Conservation (phyloP, 768 basidiomycete genomes). For the Amyloporia xantha region DNA sequence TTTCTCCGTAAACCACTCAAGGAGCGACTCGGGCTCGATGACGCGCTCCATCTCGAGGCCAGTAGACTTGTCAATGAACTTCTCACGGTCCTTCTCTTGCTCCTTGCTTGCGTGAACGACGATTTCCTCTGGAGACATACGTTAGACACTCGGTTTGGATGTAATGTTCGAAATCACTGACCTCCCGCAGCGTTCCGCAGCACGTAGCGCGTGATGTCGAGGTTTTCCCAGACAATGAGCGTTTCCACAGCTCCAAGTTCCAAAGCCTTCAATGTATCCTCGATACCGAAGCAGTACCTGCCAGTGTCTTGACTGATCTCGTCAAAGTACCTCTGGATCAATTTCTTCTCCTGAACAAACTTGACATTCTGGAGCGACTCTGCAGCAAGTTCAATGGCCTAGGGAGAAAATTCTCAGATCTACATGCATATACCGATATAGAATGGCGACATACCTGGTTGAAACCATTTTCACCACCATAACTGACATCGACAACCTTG, state of each 20-base stretch:
- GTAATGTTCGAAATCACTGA: constrained; percentile 24
- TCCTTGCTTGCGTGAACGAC: constrained; percentile 74
- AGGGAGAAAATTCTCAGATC: no score
- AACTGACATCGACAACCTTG: constrained; percentile 97
- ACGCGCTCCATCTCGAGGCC: constrained; percentile 92
- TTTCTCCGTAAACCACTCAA: constrained; percentile 99
- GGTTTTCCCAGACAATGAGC: constrained; percentile 96
- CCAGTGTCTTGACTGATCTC: constrained; percentile 97
- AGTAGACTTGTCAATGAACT: constrained; percentile 93
- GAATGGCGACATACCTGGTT: constrained; percentile 69
- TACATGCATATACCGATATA: no score
- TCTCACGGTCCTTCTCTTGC: constrained; percentile 89
- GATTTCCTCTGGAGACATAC: constrained; percentile 60
- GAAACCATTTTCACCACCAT: constrained; percentile 98
- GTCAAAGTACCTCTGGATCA: constrained; percentile 98
- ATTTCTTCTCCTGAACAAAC: constrained; percentile 97
- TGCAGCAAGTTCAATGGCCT: constrained; percentile 96
- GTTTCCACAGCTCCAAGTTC: constrained; percentile 97
- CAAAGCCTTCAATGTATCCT: constrained; percentile 92
- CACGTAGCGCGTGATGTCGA: constrained; percentile 83
- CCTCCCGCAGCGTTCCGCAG: constrained; percentile 91
- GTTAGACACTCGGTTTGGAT: neutral
- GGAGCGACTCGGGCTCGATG: constrained; percentile 73
- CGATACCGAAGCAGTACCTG: constrained; percentile 96
- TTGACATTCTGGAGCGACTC: constrained; percentile 98